Evolutionary conservation across 2,329 filamentous ascomycete genomes (phyloP).

Genomic region (Diaporthe capsici): DNA sequence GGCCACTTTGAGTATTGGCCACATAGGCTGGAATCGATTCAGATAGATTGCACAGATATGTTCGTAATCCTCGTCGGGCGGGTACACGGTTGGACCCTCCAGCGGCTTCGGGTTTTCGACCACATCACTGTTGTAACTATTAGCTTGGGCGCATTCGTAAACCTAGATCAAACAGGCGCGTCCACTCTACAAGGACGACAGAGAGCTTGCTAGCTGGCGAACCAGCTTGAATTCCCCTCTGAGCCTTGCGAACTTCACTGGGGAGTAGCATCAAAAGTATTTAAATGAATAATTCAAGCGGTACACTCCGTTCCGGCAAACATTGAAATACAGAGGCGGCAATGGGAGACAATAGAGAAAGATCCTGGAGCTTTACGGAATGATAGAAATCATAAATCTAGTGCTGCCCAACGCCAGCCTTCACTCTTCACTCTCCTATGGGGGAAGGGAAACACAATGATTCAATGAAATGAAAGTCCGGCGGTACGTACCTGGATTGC

Average conservation of each 20-base stretch:
- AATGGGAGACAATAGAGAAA: no score
- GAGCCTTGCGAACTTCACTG: not conserved
- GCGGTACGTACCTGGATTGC: not conserved
- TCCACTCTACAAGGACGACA: no score
- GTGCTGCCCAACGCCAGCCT: not conserved
- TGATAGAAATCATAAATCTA: not conserved
- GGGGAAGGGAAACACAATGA: not conserved
- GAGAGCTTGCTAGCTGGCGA: not conserved
- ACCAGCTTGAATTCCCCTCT: no score
- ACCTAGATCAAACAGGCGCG: no score
- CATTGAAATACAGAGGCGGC: no score
- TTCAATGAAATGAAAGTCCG: not conserved
- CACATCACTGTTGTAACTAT: not conserved
- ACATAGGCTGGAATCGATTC: constrained; percentile 68
- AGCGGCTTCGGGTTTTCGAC: not conserved
- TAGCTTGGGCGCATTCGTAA: not conserved
- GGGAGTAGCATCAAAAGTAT: no score
- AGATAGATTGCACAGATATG: constrained; percentile 62
- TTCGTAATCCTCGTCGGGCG: constrained; percentile 61
- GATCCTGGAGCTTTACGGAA: not conserved
- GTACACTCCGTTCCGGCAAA: not conserved
- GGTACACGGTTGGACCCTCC: constrained; percentile 62
- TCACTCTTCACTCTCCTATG: not conserved
- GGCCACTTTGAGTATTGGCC: constrained; percentile 63
- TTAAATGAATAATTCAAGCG: not conserved